Conservation (phyloP, 768 basidiomycete genomes). For the Amanita rubescens region DNA sequence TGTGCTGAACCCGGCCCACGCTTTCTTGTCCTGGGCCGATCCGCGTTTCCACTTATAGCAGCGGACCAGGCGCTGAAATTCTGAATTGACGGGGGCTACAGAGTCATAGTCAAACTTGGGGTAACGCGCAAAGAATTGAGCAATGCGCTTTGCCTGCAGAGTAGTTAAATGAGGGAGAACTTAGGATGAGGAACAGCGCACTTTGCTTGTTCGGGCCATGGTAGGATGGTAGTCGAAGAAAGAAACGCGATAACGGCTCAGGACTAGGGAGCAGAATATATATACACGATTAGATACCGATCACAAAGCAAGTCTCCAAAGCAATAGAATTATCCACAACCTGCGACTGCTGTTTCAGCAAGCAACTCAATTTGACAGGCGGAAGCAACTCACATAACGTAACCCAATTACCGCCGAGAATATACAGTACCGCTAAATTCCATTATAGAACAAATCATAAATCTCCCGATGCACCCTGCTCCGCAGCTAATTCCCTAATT, state of each 20-base stretch:
- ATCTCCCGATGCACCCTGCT: not conserved
- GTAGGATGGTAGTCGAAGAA: too few relatives aligned
- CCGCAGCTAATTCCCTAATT: slow-evolving; percentile 29
- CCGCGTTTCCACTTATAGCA: not conserved
- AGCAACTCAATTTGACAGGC: not conserved
- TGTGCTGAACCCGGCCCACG: not conserved
- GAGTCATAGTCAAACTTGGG: not conserved
- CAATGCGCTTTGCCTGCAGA: not conserved
- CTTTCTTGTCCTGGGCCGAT: not conserved
- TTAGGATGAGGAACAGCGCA: not conserved
- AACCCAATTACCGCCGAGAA: not conserved
- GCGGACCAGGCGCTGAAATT: not conserved
- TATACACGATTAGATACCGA: too few relatives aligned
- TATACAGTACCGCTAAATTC: not conserved
- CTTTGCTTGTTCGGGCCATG: not conserved
- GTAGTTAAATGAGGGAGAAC: not conserved
- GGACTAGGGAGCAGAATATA: too few relatives aligned
- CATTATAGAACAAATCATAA: not conserved
- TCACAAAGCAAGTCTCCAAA: too few relatives aligned
- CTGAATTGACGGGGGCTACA: not conserved
- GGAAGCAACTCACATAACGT: not conserved
- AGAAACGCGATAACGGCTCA: too few relatives aligned
- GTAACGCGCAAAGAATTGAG: not conserved
- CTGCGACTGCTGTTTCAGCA: too few relatives aligned
- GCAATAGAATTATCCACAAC: too few relatives aligned